Evolutionary conservation across 164 flowering plant genomes (phyloP).

Genomic region (Cinnamomum chago): DNA sequence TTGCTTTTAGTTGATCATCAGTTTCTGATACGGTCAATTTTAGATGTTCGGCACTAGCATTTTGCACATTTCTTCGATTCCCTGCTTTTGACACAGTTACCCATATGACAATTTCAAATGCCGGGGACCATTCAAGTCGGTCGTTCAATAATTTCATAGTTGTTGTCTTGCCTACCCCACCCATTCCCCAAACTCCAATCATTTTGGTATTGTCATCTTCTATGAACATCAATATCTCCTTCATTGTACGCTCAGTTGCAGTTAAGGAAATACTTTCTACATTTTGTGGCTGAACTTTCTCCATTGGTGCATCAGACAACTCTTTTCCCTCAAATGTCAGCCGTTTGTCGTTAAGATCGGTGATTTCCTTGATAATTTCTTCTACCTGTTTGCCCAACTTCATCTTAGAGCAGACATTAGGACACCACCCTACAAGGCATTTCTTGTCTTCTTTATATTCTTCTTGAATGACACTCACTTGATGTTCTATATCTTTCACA

Average conservation of each 20-base stretch:
- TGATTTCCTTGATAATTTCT: background rate
- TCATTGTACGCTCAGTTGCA: background rate
- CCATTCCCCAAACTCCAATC: conserved; percentile 3
- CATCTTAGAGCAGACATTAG: background rate
- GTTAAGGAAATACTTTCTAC: background rate
- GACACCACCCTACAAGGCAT: background rate
- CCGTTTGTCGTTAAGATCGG: background rate
- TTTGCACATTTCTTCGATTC: too few species aligned
- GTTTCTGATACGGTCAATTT: background rate
- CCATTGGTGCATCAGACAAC: background rate
- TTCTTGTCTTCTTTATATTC: conserved; percentile 1
- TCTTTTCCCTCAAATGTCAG: background rate
- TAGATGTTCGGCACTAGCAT: too few species aligned
- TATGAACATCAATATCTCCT: background rate
- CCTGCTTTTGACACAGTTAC: background rate
- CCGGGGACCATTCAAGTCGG: too few species aligned
- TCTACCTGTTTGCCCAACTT: background rate
- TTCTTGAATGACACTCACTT: background rate
- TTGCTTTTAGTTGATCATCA: background rate
- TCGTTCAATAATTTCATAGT: background rate
- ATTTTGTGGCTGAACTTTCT: background rate
- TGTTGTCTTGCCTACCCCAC: background rate
- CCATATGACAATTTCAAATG: background rate
- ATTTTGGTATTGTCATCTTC: background rate
- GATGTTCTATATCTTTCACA: background rate